Percentiles rank a stretch among this genome's conserved stretches.
phyloP scores from a whole-genome alignment of 805 yeast species.

The Millerozyma miso region DNA sequence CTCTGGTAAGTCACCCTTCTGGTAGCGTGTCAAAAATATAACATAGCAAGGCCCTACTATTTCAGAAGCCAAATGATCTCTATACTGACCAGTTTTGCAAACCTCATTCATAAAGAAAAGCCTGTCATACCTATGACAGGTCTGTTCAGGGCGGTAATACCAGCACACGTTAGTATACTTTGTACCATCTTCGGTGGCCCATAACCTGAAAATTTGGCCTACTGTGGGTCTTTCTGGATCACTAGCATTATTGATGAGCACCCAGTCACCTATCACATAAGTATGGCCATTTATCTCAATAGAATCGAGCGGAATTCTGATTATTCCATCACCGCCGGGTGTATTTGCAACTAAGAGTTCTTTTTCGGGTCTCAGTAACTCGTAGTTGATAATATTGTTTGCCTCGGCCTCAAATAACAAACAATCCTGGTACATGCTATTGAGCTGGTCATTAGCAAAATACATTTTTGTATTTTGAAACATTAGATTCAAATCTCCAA shows the following conservation, averaged over 20 bases:
- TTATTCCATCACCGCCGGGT: slow-evolving; percentile 42
- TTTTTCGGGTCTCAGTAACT: slow-evolving; percentile 76
- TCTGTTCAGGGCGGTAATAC: slow-evolving; percentile 97
- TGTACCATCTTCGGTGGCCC: slow-evolving; percentile 83
- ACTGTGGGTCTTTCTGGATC: slow-evolving; percentile 87
- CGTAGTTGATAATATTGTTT: slow-evolving; percentile 55
- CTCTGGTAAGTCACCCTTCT: slow-evolving; percentile 85
- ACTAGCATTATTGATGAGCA: slow-evolving; percentile 78
- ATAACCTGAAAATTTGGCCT: slow-evolving; percentile 88
- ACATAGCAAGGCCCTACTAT: slow-evolving; percentile 93
- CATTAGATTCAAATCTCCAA: slow-evolving; percentile 72
- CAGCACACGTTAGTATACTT: slow-evolving; percentile 93
- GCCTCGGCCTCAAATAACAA: slow-evolving; percentile 58
- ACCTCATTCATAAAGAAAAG: slow-evolving; percentile 92
- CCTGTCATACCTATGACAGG: slow-evolving; percentile 89
- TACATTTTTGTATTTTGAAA: slow-evolving; percentile 68
- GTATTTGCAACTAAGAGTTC: slow-evolving; percentile 50
- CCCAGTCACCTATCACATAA: slow-evolving; percentile 94
- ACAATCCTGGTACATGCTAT: slow-evolving; percentile 60
- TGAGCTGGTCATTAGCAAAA: slow-evolving; percentile 48
- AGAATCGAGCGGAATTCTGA: slow-evolving; percentile 77
- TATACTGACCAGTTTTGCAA: slow-evolving; percentile 92
- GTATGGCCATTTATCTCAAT: slow-evolving; percentile 65
- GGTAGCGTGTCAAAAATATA: slow-evolving; percentile 88
- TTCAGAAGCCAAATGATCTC: slow-evolving; percentile 88